Conservation (phyloP, 1,284 basidiomycete genomes). For the Rhodotorula sp. region DNA sequence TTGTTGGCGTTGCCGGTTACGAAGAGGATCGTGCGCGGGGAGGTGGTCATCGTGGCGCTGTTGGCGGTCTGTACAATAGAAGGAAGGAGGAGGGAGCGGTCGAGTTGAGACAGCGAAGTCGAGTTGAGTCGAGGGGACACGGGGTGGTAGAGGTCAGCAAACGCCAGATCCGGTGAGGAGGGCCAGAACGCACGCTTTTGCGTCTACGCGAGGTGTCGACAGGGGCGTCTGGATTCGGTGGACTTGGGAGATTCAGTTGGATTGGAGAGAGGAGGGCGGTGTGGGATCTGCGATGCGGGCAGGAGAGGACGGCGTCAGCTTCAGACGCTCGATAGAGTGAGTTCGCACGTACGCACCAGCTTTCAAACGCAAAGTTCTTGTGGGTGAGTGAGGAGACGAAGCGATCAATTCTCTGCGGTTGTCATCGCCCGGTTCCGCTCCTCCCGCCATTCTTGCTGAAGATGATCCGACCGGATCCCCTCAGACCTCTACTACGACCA, state of each 20-base stretch:
- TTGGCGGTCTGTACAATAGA: neutral
- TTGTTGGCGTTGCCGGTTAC: conserved; percentile 96
- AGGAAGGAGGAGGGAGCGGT: neutral
- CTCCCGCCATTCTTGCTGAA: neutral
- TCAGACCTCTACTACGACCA: neutral
- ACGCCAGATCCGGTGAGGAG: too few relatives aligned
- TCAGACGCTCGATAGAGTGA: too few relatives aligned
- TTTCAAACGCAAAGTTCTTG: neutral
- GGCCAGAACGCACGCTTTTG: too few relatives aligned
- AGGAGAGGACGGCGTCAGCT: too few relatives aligned
- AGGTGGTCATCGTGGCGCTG: neutral
- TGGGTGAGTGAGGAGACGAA: neutral
- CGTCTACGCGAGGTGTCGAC: too few relatives aligned
- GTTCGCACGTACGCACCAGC: too few relatives aligned
- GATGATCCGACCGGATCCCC: neutral
- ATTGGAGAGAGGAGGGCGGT: too few relatives aligned
- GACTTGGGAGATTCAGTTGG: too few relatives aligned
- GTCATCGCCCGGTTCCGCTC: neutral
- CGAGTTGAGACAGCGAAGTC: neutral
- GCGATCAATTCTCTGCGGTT: neutral
- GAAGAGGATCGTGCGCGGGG: conserved; percentile 31
- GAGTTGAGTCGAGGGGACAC: neutral
- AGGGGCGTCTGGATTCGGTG: too few relatives aligned
- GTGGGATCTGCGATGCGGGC: too few relatives aligned
- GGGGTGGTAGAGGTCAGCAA: too few relatives aligned